Evolutionary conservation across 345 rosid genomes (phyloP).

Genomic region (Psidium guajava): DNA sequence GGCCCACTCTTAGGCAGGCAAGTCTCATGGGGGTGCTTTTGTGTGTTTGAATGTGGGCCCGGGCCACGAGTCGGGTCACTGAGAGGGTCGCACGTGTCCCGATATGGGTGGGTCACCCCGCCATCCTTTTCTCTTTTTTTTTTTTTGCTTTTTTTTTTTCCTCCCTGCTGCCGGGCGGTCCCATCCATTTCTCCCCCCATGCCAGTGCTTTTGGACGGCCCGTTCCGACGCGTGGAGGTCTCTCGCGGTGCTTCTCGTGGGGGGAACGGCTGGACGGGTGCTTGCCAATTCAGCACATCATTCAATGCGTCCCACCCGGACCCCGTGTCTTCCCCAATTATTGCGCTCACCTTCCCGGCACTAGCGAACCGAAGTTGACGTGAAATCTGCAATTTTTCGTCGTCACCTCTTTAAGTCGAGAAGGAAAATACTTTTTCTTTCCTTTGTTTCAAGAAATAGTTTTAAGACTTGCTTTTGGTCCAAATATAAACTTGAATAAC

Average conservation of each 20-base stretch:
- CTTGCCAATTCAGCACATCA: not conserved
- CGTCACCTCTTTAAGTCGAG: too few relatives aligned
- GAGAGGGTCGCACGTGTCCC: not conserved
- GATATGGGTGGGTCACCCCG: not conserved
- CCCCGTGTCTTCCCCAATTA: not conserved
- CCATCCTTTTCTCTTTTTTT: fast-evolving
- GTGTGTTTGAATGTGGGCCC: not conserved
- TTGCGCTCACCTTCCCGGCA: too few relatives aligned
- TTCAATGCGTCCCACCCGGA: not conserved
- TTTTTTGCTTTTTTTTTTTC: fast-evolving
- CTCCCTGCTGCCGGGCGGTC: not conserved
- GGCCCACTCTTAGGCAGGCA: not conserved
- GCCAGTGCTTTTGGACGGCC: too few relatives aligned
- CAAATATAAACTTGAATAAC: too few relatives aligned
- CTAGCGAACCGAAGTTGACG: too few relatives aligned
- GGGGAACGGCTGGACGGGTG: not conserved
- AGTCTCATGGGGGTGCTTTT: not conserved
- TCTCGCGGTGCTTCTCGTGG: not conserved
- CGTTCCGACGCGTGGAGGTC: not conserved
- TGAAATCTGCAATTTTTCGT: too few relatives aligned
- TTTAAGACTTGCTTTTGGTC: too few relatives aligned
- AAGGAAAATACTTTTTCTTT: too few relatives aligned
- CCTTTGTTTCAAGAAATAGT: too few relatives aligned
- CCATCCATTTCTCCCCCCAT: not conserved
- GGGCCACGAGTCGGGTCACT: not conserved